Percentiles rank a stretch among this genome's conserved stretches.
These are phyloP conservation scores for Flaveria ramosissima DNA, from an alignment of 129 eudicot genomes.

Conservation along the genomic window DNA sequence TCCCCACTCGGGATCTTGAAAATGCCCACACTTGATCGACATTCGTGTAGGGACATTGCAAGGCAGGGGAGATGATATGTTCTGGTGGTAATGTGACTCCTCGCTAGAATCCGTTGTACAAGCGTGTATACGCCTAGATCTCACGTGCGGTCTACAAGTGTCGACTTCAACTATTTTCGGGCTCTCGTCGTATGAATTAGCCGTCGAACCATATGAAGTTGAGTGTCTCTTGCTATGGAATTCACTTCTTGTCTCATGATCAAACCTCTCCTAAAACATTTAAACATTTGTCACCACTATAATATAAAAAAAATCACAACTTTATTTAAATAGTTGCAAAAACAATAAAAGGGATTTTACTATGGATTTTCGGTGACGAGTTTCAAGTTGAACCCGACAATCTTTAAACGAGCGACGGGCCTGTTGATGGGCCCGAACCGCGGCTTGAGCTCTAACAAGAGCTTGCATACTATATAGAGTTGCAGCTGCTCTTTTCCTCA, in stretches of 20 bases:
- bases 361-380: constrained; percentile 49
- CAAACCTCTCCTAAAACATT: constrained; percentile 63
- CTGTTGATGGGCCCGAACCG: constrained; percentile 59
- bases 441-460: constrained; percentile 74
- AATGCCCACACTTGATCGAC: constrained; percentile 45
- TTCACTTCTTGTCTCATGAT: constrained; percentile 52
- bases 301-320: background rate
- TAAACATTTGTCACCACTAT: background rate
- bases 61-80: constrained; percentile 53
- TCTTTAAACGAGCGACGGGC: constrained; percentile 58
- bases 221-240: constrained; percentile 44
- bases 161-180: constrained; percentile 84
- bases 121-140: constrained; percentile 69
- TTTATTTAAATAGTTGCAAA: background rate
- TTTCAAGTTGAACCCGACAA: constrained; percentile 47
- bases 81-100: constrained; percentile 55
- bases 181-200: constrained; percentile 59
- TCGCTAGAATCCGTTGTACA: constrained; percentile 53
- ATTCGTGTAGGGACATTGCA: constrained; percentile 42
- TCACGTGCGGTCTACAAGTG: constrained; percentile 59
- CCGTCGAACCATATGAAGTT: constrained; percentile 40
- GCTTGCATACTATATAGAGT: constrained; percentile 97
- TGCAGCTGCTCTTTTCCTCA: constrained; percentile 79
- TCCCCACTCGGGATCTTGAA: constrained; percentile 65
- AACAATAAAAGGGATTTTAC: constrained; percentile 41